Conservation (phyloP, 75 land plant species). For the Azolla pinnata region DNA sequence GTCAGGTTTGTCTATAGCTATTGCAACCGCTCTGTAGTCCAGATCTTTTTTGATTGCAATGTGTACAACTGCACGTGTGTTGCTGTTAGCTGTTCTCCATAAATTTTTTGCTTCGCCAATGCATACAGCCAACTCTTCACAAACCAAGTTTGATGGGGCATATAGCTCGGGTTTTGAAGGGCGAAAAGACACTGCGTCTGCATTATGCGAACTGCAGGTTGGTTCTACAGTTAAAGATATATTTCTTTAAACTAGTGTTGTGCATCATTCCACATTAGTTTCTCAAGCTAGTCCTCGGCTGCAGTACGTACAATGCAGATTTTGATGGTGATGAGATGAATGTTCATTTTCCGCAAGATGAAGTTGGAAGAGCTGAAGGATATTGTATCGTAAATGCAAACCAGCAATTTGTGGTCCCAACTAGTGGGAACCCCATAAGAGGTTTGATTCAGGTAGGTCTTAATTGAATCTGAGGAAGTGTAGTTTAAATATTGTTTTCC, state of each 20-base stretch:
- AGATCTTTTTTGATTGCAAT: not conserved
- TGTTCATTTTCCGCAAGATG: constrained; percentile 98
- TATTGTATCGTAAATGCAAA: constrained; percentile 84
- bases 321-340: constrained; percentile 99
- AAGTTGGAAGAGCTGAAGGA: constrained; percentile 83
- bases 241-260: not conserved
- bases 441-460: constrained; percentile 86
- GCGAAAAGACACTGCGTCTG: constrained; percentile 86
- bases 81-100: not conserved
- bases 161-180: constrained; percentile 73
- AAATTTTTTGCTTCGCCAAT: not conserved
- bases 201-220: constrained; percentile 98
- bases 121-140: constrained; percentile 84
- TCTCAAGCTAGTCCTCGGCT: no score
- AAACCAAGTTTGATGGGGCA: constrained; percentile 95
- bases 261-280: not conserved
- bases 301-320: constrained; percentile 95
- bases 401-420: constrained; percentile 72
- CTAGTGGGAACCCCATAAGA: constrained; percentile 77
- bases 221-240: no score
- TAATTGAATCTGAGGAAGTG: no score
- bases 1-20: constrained; percentile 82
- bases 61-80: not conserved
- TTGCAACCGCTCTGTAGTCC: no score
- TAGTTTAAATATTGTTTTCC: no score